Evolutionary conservation across 2,329 filamentous ascomycete genomes (phyloP).

Genomic region (Ophiognomonia clavigignenti-juglandacearum): DNA sequence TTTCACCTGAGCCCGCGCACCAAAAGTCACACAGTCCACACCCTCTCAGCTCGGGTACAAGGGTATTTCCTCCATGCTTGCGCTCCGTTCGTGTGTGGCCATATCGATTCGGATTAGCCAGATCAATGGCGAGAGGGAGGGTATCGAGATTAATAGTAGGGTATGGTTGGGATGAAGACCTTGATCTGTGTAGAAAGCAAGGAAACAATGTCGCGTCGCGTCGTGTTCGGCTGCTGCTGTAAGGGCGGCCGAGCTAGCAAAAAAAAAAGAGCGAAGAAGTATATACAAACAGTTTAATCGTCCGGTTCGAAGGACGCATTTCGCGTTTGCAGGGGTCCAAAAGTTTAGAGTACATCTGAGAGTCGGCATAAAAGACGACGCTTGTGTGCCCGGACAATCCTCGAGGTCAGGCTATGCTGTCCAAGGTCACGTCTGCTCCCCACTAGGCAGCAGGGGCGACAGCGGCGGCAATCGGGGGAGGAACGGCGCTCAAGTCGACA

Average conservation of each 20-base stretch:
- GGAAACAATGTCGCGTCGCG: neutral
- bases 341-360: too few relatives aligned
- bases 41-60: neutral
- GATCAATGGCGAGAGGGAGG: neutral
- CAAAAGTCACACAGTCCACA: too few relatives aligned
- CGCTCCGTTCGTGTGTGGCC: neutral
- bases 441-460: conserved; percentile 39
- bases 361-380: too few relatives aligned
- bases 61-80: neutral
- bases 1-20: conserved; percentile 2
- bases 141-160: conserved; percentile 2
- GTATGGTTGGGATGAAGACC: conserved; percentile 1
- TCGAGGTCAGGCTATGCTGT: too few relatives aligned
- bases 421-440: neutral
- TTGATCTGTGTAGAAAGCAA: neutral
- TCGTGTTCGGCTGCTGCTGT: neutral
- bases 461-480: conserved; percentile 30
- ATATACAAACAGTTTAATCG: too few relatives aligned
- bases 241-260: neutral
- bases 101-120: neutral
- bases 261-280: too few relatives aligned
- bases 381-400: too few relatives aligned
- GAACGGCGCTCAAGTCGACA: conserved; percentile 34
- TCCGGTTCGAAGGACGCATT: too few relatives aligned
- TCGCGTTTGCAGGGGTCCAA: too few relatives aligned